Percentiles rank a stretch among this genome's conserved stretches.
Conservation (phyloP, 345 rosid genomes). For the Brassica juncea region DNA sequence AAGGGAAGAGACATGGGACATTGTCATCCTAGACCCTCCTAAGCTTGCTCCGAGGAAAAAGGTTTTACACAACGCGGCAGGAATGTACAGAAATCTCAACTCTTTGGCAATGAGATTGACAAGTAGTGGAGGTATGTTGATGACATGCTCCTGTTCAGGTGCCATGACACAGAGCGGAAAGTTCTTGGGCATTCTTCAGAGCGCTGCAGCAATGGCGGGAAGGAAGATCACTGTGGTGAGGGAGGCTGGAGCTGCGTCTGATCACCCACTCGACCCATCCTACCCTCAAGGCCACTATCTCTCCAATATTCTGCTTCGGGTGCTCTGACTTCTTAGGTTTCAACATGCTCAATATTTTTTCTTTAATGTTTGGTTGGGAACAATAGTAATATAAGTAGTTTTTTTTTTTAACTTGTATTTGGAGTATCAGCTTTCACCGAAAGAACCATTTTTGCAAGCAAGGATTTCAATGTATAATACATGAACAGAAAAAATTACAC, state of each 20-base stretch:
- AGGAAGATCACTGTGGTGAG: constrained; percentile 65
- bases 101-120: constrained; percentile 77
- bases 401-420: neutral
- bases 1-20: constrained; percentile 81
- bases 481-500: too few species aligned
- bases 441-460: neutral
- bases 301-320: constrained; percentile 63
- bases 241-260: constrained; percentile 78
- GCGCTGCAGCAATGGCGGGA: constrained; percentile 69
- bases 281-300: constrained; percentile 88
- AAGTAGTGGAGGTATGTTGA: constrained; percentile 76
- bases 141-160: constrained; percentile 96
- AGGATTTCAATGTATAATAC: too few species aligned
- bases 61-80: constrained; percentile 69
- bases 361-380: neutral
- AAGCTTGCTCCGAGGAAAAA: constrained; percentile 78
- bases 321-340: constrained; percentile 21
- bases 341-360: neutral
- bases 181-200: constrained; percentile 70
- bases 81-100: constrained; percentile 86
- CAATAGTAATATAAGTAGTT: too few species aligned
- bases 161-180: constrained; percentile 89
- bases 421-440: neutral
- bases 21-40: constrained; percentile 89
- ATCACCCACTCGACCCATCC: constrained; percentile 85